phyloP scores from a whole-genome alignment of 2,329 filamentous ascomycete species.

The Penicillium fuscoglaucum region DNA sequence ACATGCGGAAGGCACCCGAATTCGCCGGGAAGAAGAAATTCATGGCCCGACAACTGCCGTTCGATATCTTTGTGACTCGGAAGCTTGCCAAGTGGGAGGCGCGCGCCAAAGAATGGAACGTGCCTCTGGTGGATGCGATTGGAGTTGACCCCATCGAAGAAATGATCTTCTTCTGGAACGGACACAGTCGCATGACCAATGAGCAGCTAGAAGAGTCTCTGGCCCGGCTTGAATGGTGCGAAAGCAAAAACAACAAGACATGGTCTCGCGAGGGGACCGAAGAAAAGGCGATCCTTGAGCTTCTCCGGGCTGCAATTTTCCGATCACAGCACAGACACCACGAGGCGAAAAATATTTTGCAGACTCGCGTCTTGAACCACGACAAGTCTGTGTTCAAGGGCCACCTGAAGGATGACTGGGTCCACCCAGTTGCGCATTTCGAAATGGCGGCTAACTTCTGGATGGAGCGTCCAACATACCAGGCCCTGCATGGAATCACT shows the following conservation, averaged over 20 bases:
- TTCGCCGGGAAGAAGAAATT: constrained; percentile 83
- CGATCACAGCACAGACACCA: constrained; percentile 62
- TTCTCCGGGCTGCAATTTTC: constrained; percentile 67
- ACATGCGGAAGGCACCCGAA: constrained; percentile 69
- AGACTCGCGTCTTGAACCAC: constrained; percentile 62
- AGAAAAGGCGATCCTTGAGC: constrained; percentile 63
- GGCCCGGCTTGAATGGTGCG: constrained; percentile 65
- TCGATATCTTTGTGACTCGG: constrained; percentile 80
- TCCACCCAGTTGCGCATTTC: constrained; percentile 75
- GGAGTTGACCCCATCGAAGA: constrained; percentile 80
- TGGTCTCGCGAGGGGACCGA: constrained; percentile 57
- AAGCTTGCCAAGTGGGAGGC: constrained; percentile 89
- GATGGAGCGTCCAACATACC: constrained; percentile 58
- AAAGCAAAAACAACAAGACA: constrained; percentile 57
- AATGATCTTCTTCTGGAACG: constrained; percentile 94
- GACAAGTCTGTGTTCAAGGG: constrained; percentile 56
- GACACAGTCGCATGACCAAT: constrained; percentile 73
- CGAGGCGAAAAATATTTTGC: constrained; percentile 66
- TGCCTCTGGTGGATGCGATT: constrained; percentile 75
- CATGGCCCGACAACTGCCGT: constrained; percentile 84
- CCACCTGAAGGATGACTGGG: constrained; percentile 56
- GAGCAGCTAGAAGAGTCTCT: constrained; percentile 65
- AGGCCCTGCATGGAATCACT: constrained; percentile 32
- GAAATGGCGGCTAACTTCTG: constrained; percentile 83
- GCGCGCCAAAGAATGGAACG: constrained; percentile 64